A percentile compares a stretch with the other conserved stretches of the same genome.
These are phyloP conservation scores for Allium cepa DNA, from an alignment of 106 monocot species.

Conservation along the genomic window DNA sequence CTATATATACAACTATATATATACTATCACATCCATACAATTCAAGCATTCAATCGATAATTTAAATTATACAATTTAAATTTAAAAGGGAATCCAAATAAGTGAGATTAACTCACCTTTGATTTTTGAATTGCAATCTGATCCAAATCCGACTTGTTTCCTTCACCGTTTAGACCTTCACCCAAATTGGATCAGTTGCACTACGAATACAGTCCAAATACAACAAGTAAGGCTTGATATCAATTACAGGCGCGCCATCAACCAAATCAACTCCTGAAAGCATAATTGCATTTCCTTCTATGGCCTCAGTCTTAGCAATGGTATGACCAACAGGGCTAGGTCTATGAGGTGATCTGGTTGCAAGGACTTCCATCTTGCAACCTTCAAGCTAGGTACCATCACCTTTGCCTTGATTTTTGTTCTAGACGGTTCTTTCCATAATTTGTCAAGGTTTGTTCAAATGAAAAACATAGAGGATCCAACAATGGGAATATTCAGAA, in stretches of 20 bases:
- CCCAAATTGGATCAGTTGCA: slow-evolving; percentile 69
- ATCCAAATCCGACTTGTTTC: too few species aligned
- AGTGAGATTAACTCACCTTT: too few species aligned
- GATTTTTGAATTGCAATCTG: too few species aligned
- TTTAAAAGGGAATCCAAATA: too few species aligned
- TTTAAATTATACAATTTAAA: too few species aligned
- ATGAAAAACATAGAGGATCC: slow-evolving; percentile 94
- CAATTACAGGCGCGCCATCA: slow-evolving; percentile 97
- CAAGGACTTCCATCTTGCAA: slow-evolving; percentile 84
- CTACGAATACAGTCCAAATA: slow-evolving; percentile 72
- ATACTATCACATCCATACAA: too few species aligned
- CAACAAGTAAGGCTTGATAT: slow-evolving; percentile 93
- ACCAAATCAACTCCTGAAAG: slow-evolving; percentile 97
- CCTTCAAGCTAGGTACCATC: slow-evolving; percentile 92
- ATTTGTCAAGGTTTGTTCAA: slow-evolving; percentile 85
- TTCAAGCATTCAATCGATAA: too few species aligned
- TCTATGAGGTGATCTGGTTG: slow-evolving; percentile 93
- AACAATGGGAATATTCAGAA: slow-evolving; percentile 79
- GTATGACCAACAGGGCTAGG: slow-evolving; percentile 96
- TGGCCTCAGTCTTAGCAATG: slow-evolving; percentile 89
- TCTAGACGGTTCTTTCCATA: slow-evolving; percentile 76
- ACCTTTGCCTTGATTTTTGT: slow-evolving; percentile 98
- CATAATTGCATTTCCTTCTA: slow-evolving; percentile 55
- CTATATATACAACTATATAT: too few species aligned
- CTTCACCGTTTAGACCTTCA: too few species aligned